phyloP scores from a whole-genome alignment of 257 asterid genomes.

The Nicotiana attenuata region DNA sequence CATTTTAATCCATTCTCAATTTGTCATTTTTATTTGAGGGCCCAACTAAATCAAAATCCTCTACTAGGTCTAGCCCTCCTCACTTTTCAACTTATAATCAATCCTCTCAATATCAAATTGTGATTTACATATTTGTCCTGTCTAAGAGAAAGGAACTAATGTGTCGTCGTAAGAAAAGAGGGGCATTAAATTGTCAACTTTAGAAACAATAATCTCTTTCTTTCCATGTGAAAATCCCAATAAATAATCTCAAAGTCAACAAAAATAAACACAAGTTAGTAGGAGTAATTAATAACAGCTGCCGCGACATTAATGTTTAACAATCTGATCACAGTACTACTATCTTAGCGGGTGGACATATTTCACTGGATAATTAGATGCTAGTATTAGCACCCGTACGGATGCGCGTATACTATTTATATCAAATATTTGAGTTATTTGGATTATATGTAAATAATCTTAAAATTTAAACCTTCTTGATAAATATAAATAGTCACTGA shows the following conservation, averaged over 20 bases:
- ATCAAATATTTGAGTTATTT: no score
- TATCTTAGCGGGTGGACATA: neutral
- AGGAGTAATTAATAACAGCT: neutral
- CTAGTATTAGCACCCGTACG: no score
- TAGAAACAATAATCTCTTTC: neutral
- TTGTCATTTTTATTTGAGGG: no score
- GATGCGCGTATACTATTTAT: no score
- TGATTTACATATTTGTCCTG: neutral
- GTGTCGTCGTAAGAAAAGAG: no score
- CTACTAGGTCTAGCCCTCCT: no score
- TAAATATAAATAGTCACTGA: no score
- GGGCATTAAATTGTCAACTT: neutral
- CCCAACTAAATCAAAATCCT: no score
- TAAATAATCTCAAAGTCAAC: neutral
- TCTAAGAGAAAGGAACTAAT: neutral
- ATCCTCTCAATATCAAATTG: neutral
- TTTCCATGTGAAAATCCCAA: neutral
- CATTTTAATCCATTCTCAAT: no score
- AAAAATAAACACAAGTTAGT: neutral
- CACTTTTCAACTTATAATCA: no score
- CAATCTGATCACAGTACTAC: neutral
- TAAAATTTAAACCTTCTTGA: no score
- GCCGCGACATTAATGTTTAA: neutral
- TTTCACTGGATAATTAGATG: neutral
- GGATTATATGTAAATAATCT: no score